phyloP scores from a whole-genome alignment of 306 rosid genomes.

The Cucumis sativus region Cucumber_9930_V3 NC_026659.2:9898001-9898500 shows the following conservation, averaged over 20 bases:
- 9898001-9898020: not conserved
- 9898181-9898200: slow-evolving; percentile 73
- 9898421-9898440: not conserved
- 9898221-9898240: not conserved
- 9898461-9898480: not conserved
- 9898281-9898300: slow-evolving; percentile 43
- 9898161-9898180: slow-evolving; percentile 95
- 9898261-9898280: slow-evolving; percentile 31
- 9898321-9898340: slow-evolving; percentile 69
- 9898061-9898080: slow-evolving; percentile 29
- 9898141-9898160: slow-evolving; percentile 60
- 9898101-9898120: slow-evolving; percentile 81
- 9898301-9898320: slow-evolving; percentile 52
- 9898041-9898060: slow-evolving; percentile 1
- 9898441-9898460: not conserved
- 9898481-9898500: not conserved
- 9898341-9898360: slow-evolving; percentile 52
- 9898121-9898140: slow-evolving; percentile 44
- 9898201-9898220: not conserved
- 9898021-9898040: not conserved
- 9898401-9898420: not conserved
- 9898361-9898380: slow-evolving; percentile 61
- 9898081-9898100: slow-evolving; percentile 73
- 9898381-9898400: not conserved
- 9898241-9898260: not conserved